A percentile compares a stretch with the other conserved stretches of the same genome.
Evolutionary conservation across 495 filamentous ascomycete genomes (phyloP).

Genomic region (Podospora australis): DNA sequence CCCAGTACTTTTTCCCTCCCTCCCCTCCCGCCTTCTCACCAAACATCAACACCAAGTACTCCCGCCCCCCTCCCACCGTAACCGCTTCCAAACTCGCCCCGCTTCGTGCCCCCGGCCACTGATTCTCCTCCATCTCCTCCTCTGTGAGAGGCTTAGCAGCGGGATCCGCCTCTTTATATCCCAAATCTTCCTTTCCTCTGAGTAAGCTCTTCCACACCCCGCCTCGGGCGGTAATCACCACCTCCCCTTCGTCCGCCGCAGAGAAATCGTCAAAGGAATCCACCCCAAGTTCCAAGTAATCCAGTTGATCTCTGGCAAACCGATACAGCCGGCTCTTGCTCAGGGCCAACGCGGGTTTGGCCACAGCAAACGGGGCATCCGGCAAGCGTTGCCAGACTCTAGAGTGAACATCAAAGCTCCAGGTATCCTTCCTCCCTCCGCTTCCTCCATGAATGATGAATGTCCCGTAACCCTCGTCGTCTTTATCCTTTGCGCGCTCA

Average conservation of each 20-base stretch:
- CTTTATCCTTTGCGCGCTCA: constrained; percentile 37
- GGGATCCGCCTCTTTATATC: constrained; percentile 19
- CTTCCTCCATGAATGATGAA: constrained; percentile 71
- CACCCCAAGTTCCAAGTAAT: constrained; percentile 48
- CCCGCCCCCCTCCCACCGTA: constrained; percentile 45
- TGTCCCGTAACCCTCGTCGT: constrained; percentile 46
- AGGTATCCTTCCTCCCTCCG: constrained; percentile 54
- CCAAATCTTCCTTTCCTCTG: constrained; percentile 19
- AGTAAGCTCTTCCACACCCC: constrained; percentile 35
- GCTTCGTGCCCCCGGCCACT: constrained; percentile 39
- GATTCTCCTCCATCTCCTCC: constrained; percentile 16
- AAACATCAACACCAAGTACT: constrained; percentile 59
- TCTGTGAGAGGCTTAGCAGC: constrained; percentile 12
- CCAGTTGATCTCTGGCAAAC: constrained; percentile 63
- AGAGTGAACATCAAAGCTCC: constrained; percentile 59
- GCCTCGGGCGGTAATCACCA: constrained; percentile 26
- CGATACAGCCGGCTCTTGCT: constrained; percentile 54
- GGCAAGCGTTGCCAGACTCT: constrained; percentile 57
- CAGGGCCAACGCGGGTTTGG: constrained; percentile 57
- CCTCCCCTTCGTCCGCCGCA: constrained; percentile 31
- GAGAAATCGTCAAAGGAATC: constrained; percentile 42
- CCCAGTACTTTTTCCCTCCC: constrained; percentile 52
- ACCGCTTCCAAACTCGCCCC: constrained; percentile 42
- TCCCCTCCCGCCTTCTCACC: constrained; percentile 56
- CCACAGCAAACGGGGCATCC: constrained; percentile 53